Evolutionary conservation across 176 grass and related monocot species (phyloP).

Genomic region (Ampelocalamus luodianensis): DNA sequence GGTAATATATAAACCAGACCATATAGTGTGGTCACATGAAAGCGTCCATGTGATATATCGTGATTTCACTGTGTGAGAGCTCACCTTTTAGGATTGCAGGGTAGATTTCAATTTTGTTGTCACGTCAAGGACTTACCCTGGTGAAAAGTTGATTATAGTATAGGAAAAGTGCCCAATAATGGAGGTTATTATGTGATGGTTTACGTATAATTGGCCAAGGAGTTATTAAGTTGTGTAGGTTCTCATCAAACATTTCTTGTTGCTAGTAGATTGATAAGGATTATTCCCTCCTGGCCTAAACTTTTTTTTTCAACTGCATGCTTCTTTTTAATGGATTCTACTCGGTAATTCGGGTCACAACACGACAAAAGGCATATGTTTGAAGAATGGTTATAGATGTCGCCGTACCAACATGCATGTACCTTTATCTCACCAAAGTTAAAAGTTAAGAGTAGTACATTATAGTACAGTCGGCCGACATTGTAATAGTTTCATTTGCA

Average conservation of each 20-base stretch:
- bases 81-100: neutral
- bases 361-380: neutral
- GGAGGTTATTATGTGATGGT: neutral
- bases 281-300: neutral
- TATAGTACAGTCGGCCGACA: neutral
- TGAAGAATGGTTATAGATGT: constrained; percentile 7
- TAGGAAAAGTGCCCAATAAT: constrained; percentile 10
- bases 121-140: constrained; percentile 31
- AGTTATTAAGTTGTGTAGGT: neutral
- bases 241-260: neutral
- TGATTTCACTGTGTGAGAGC: constrained; percentile 7
- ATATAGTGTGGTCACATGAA: neutral
- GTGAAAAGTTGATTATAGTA: neutral
- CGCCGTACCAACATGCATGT: constrained; percentile 34
- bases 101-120: constrained; percentile 42
- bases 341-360: neutral
- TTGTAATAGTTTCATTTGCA: constrained; percentile 1
- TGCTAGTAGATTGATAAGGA: neutral
- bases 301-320: neutral
- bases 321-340: neutral
- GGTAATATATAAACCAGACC: neutral
- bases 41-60: neutral
- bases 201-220: neutral
- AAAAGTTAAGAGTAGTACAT: neutral
- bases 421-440: neutral